phyloP scores from a whole-genome alignment of 2,329 filamentous ascomycete species.

The Ophiosphaerella narmari region DNA sequence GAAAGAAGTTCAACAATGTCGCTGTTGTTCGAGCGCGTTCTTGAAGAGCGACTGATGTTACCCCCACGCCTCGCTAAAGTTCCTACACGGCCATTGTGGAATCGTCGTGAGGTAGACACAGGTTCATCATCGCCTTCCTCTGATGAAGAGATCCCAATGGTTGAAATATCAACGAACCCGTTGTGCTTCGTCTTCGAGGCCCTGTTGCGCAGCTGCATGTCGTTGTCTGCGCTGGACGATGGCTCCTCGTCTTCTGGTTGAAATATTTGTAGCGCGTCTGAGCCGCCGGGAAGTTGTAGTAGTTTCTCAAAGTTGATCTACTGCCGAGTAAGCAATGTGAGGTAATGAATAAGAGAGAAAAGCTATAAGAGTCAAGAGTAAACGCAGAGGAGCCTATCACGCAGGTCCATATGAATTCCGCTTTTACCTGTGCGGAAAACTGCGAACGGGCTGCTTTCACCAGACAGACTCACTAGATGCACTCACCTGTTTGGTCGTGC shows the following conservation, averaged over 20 bases:
- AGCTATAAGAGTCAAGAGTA: not conserved
- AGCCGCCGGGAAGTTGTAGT: constrained; percentile 52
- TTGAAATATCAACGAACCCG: constrained; percentile 37
- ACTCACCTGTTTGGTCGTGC: constrained; percentile 49
- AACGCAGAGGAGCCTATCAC: not conserved
- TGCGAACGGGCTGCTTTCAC: constrained; percentile 2
- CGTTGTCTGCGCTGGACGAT: constrained; percentile 16
- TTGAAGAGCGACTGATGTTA: constrained; percentile 13
- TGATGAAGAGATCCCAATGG: constrained; percentile 36
- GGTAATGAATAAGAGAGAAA: not conserved
- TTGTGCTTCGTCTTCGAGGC: constrained; percentile 14
- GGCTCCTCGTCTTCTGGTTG: constrained; percentile 28
- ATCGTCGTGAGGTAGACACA: constrained; percentile 7
- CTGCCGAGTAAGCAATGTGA: not conserved
- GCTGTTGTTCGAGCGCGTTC: constrained; percentile 20
- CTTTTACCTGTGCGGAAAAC: not conserved
- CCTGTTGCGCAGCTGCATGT: constrained; percentile 34
- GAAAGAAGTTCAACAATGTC: constrained; percentile 18
- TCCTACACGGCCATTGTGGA: constrained; percentile 20
- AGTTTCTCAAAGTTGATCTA: constrained; percentile 55
- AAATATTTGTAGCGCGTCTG: constrained; percentile 51
- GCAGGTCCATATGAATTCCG: not conserved
- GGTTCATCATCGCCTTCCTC: constrained; percentile 23
- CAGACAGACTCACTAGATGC: constrained; percentile 41
- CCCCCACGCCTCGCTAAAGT: constrained; percentile 7